phyloP scores from a whole-genome alignment of 2,329 filamentous ascomycete genomes.

The Triangularia setosa region DNA sequence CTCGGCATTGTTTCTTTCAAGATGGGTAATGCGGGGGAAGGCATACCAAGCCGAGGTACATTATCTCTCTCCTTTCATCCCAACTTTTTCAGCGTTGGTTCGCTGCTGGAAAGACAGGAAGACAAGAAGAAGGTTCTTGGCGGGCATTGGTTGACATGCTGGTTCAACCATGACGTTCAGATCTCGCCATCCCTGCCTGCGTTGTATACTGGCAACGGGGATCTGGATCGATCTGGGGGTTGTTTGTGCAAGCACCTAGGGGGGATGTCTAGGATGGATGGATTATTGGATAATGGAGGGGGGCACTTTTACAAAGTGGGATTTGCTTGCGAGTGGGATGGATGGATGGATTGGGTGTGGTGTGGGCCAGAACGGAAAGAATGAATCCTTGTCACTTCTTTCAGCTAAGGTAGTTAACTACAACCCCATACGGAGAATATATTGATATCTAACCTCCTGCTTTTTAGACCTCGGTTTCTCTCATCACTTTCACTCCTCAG shows the following conservation, averaged over 20 bases:
- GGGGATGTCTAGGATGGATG: neutral
- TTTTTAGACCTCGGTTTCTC: neutral
- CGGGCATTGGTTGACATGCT: neutral
- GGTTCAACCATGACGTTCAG: neutral
- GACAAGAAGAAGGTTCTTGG: neutral
- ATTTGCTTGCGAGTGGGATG: neutral
- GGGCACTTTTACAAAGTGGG: neutral
- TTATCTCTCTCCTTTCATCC: neutral
- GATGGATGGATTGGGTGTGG: neutral
- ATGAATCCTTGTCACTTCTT: neutral
- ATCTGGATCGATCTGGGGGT: neutral
- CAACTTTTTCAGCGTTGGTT: neutral
- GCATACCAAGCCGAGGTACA: neutral
- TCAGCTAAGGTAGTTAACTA: neutral
- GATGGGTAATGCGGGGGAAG: neutral
- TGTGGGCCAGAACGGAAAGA: neutral
- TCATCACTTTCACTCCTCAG: neutral
- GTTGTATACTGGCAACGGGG: neutral
- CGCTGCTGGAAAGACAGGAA: neutral
- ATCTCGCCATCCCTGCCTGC: neutral
- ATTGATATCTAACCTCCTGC: neutral
- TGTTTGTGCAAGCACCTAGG: neutral
- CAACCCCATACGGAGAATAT: neutral
- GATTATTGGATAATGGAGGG: neutral
- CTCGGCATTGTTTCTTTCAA: too few species aligned